These are phyloP conservation scores for Fusarium sp. DNA, from an alignment of 2,329 filamentous ascomycete genomes.

Conservation along the genomic window DNA sequence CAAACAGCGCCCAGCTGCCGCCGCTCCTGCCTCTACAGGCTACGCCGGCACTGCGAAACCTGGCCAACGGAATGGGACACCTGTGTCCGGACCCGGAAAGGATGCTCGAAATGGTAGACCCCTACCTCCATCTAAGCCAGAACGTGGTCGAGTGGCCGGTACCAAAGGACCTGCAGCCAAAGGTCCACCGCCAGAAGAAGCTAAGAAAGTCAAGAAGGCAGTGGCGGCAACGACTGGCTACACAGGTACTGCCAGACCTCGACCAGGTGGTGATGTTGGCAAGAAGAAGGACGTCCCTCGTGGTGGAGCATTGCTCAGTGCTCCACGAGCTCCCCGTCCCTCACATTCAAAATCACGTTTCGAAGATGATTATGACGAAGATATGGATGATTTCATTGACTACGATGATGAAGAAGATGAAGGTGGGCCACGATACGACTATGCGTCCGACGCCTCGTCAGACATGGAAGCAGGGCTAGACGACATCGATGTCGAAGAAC, in stretches of 20 bases:
- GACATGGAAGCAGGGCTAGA: constrained; percentile 83
- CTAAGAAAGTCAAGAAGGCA: constrained; percentile 71
- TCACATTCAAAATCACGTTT: constrained; percentile 54
- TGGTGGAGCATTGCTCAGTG: constrained; percentile 56
- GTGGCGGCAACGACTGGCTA: constrained; percentile 72
- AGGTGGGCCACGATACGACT: constrained; percentile 59
- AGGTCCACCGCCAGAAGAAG: constrained; percentile 39
- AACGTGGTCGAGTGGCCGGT: constrained; percentile 35
- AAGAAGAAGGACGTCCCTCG: constrained; percentile 52
- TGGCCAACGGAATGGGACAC: constrained; percentile 38
- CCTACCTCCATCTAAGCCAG: constrained; percentile 29
- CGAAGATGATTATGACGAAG: constrained; percentile 71
- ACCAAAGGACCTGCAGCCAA: constrained; percentile 37
- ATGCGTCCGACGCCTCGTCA: constrained; percentile 73
- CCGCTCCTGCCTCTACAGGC: constrained; percentile 33
- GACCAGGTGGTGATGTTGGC: constrained; percentile 51
- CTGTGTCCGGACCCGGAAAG: constrained; percentile 40
- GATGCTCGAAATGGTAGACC: constrained; percentile 40
- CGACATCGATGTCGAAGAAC: constrained; percentile 79
- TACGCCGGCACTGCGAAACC: constrained; percentile 51
- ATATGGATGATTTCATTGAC: constrained; percentile 70
- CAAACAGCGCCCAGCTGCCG: constrained; percentile 16
- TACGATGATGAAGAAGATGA: constrained; percentile 68
- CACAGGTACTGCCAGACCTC: constrained; percentile 71
- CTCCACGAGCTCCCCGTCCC: constrained; percentile 44